phyloP scores from a whole-genome alignment of 306 rosid genomes.

The Quercus wislizeni region DNA sequence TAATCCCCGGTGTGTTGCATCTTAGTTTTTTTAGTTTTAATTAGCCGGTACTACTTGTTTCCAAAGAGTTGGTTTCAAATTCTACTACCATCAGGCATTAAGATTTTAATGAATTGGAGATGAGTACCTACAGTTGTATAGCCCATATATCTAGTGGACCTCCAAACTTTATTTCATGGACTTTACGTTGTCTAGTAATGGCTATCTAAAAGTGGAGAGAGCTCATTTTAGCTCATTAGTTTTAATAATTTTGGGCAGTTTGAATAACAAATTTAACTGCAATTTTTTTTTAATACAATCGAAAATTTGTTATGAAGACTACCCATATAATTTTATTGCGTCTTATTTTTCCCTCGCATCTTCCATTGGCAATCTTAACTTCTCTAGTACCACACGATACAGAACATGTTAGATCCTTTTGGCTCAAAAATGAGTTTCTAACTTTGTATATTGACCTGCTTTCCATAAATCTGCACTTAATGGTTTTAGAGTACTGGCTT shows the following conservation, averaged over 20 bases:
- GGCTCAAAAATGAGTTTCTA: background rate
- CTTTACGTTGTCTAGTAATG: too few species aligned
- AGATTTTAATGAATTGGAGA: too few species aligned
- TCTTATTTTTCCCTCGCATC: background rate
- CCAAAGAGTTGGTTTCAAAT: too few species aligned
- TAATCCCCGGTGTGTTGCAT: background rate
- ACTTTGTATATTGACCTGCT: background rate
- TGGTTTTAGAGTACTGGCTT: slow-evolving; percentile 32
- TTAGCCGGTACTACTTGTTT: too few species aligned
- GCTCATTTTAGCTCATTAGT: too few species aligned
- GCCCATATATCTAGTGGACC: too few species aligned
- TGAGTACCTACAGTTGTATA: too few species aligned
- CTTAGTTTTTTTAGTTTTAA: background rate
- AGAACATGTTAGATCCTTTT: background rate
- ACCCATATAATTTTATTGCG: background rate
- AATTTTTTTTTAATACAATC: background rate
- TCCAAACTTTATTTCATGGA: too few species aligned
- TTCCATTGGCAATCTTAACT: background rate
- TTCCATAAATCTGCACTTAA: background rate
- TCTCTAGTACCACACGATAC: background rate
- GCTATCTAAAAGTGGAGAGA: too few species aligned
- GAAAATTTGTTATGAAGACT: background rate
- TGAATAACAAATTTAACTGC: background rate
- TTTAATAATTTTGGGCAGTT: too few species aligned
- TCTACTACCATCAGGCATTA: too few species aligned